Evolutionary conservation across 768 basidiomycete genomes (phyloP).

Genomic region (Mycena chlorophos): DNA sequence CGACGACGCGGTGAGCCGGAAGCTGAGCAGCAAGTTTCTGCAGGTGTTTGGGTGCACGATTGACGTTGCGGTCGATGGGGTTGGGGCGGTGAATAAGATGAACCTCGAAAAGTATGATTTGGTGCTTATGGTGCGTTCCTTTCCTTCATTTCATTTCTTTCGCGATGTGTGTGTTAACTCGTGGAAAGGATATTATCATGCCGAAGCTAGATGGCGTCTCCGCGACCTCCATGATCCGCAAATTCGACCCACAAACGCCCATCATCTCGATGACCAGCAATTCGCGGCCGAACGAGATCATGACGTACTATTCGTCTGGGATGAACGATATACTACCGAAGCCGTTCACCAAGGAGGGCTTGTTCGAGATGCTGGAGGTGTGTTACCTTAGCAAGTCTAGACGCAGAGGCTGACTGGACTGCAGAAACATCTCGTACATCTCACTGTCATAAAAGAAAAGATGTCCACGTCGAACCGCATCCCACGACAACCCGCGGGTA

Average conservation of each 20-base stretch:
- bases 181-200: slow-evolving; percentile 88
- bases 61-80: slow-evolving; percentile 92
- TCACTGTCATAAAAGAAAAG: slow-evolving; percentile 83
- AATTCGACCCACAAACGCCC: slow-evolving; percentile 93
- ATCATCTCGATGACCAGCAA: slow-evolving; percentile 99
- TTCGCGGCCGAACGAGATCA: slow-evolving; percentile 88
- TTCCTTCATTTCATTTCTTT: slow-evolving; percentile 10
- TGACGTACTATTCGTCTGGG: slow-evolving; percentile 86
- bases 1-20: slow-evolving; percentile 90
- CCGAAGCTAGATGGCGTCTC: slow-evolving; percentile 84
- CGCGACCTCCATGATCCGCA: slow-evolving; percentile 89
- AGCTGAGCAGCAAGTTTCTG: slow-evolving; percentile 87
- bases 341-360: slow-evolving; percentile 92
- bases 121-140: slow-evolving; percentile 79
- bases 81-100: slow-evolving; percentile 94
- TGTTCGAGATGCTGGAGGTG: slow-evolving; percentile 91
- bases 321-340: slow-evolving; percentile 98
- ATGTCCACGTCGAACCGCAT: slow-evolving; percentile 25
- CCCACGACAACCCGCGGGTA: slow-evolving; percentile 59
- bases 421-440: slow-evolving; percentile 84
- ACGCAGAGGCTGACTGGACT: background rate
- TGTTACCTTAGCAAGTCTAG: slow-evolving; percentile 6
- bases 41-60: slow-evolving; percentile 94
- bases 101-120: slow-evolving; percentile 94
- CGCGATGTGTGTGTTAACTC: background rate